Percentiles rank a stretch among this genome's conserved stretches.
Conservation (phyloP, 2,329 filamentous ascomycete species). For the Microdochium trichocladiopsis region DNA sequence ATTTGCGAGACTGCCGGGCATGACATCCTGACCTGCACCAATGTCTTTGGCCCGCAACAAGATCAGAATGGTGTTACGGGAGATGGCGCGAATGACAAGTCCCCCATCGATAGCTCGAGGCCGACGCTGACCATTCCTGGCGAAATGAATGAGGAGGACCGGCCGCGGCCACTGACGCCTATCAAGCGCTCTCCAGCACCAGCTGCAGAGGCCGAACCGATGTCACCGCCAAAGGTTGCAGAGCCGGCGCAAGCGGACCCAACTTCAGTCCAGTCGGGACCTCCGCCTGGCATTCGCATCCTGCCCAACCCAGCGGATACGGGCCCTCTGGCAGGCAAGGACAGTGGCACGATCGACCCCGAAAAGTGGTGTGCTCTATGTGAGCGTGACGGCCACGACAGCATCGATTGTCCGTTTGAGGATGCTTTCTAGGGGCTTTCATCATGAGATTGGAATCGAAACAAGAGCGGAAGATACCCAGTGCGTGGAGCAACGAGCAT, state of each 20-base stretch:
- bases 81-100: slow-evolving; percentile 12
- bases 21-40: slow-evolving; percentile 89
- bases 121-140: slow-evolving; percentile 29
- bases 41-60: slow-evolving; percentile 61
- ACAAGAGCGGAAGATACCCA: neutral
- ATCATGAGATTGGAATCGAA: neutral
- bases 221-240: slow-evolving; percentile 6
- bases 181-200: slow-evolving; percentile 19
- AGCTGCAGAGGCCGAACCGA: neutral
- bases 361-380: slow-evolving; percentile 96
- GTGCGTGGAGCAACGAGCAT: too few relatives aligned
- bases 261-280: too few relatives aligned
- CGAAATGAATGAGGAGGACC: slow-evolving; percentile 31
- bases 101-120: slow-evolving; percentile 27
- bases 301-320: slow-evolving; percentile 57
- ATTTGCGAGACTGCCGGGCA: slow-evolving; percentile 90
- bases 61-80: slow-evolving; percentile 13
- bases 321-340: slow-evolving; percentile 69
- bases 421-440: slow-evolving; percentile 52
- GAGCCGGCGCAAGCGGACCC: slow-evolving; percentile 32
- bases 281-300: slow-evolving; percentile 34
- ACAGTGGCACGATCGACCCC: slow-evolving; percentile 69
- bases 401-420: slow-evolving; percentile 89
- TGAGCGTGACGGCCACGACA: slow-evolving; percentile 93
- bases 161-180: slow-evolving; percentile 49